Evolutionary conservation across 257 asterid species (phyloP).

Genomic region (Nicotiana obtusifolia): DNA sequence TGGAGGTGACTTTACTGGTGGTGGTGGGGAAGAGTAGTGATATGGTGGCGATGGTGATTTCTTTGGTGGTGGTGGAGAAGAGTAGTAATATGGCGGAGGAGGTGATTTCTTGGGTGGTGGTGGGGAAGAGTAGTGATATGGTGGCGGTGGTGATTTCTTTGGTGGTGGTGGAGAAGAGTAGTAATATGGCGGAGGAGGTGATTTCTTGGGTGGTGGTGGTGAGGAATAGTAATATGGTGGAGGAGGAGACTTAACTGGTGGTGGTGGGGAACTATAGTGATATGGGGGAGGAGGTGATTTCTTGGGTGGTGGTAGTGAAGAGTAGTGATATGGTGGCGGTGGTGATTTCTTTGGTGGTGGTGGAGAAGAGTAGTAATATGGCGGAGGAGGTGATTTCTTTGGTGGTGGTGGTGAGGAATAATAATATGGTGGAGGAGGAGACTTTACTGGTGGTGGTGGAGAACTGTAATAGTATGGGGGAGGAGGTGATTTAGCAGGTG

Average conservation of each 20-base stretch:
- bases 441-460: no score
- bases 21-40: neutral
- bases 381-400: neutral
- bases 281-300: conserved; percentile 20
- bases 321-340: conserved; percentile 20
- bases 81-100: neutral
- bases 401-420: conserved; percentile 43
- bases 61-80: conserved; percentile 39
- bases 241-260: neutral
- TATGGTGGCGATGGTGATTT: neutral
- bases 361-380: neutral
- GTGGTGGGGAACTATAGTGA: conserved; percentile 9
- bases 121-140: no score
- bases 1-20: neutral
- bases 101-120: neutral
- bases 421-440: neutral
- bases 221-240: no score
- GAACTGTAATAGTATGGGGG: no score
- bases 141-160: no score
- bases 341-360: neutral
- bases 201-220: no score
- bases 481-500: no score
- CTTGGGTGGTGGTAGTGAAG: conserved; percentile 37
- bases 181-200: no score
- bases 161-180: no score